Evolutionary conservation across 768 basidiomycete species (phyloP).

Genomic region (Mrakia hoshinonis): DNA sequence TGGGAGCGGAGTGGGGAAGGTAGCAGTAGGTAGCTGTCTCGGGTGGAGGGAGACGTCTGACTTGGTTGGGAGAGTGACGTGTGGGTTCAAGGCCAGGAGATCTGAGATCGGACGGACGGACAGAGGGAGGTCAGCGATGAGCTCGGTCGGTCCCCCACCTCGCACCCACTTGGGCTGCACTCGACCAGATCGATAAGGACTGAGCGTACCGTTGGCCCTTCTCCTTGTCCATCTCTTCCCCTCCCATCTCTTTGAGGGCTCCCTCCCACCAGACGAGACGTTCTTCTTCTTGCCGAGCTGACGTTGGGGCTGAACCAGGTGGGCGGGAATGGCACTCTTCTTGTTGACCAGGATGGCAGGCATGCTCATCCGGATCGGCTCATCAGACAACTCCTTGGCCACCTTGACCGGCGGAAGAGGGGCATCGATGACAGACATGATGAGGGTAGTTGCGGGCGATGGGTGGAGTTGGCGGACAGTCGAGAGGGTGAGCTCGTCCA

Average conservation of each 20-base stretch:
- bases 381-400: neutral
- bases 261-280: neutral
- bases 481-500: too few species aligned
- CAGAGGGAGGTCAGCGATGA: neutral
- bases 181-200: neutral
- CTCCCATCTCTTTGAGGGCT: conserved; percentile 11
- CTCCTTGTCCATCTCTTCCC: conserved; percentile 21
- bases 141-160: neutral
- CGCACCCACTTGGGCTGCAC: neutral
- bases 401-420: too few species aligned
- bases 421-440: neutral
- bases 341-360: conserved; percentile 28
- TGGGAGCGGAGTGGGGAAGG: conserved; percentile 18
- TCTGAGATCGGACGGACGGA: conserved; percentile 4
- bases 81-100: conserved; percentile 23
- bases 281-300: conserved; percentile 2
- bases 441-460: neutral
- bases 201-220: conserved; percentile 19
- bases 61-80: conserved; percentile 12
- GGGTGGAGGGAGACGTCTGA: conserved; percentile 17
- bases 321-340: conserved; percentile 11
- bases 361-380: conserved; percentile 17
- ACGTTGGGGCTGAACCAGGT: conserved; percentile 20
- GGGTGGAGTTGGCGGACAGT: neutral
- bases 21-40: neutral